Percentiles rank a stretch among this genome's conserved stretches.
These are phyloP conservation scores for Aspergillus sp. DNA, from an alignment of 2,329 filamentous ascomycete genomes.

Conservation along the genomic window DNA sequence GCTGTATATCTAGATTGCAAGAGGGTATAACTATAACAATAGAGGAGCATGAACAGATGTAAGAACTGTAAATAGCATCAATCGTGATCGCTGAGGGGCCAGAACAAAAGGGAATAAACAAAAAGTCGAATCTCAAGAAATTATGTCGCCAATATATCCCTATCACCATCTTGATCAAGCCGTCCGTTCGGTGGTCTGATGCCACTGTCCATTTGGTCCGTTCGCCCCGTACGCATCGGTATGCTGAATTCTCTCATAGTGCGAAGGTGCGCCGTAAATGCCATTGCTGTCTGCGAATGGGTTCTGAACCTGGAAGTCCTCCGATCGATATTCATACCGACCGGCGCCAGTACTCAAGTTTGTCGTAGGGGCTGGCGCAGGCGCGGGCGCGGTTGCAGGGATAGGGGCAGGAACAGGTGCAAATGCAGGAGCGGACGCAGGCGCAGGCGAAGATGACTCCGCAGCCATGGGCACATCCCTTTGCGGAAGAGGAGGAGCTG, in stretches of 20 bases:
- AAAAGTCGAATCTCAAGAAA: background rate
- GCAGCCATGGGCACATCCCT: slow-evolving; percentile 7
- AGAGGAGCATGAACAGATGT: background rate
- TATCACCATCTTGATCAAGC: background rate
- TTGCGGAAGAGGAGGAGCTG: slow-evolving; percentile 11
- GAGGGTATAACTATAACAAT: background rate
- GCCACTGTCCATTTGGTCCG: background rate
- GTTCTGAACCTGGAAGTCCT: slow-evolving; percentile 36
- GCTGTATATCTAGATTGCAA: background rate
- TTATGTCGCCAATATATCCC: background rate
- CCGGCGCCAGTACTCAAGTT: slow-evolving; percentile 3
- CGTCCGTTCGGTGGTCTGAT: background rate
- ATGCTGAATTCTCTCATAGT: background rate
- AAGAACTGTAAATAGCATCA: background rate
- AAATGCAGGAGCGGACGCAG: no score
- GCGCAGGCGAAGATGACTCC: slow-evolving; percentile 8
- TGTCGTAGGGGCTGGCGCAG: slow-evolving; percentile 8
- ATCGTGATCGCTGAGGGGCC: background rate
- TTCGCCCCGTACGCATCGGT: background rate
- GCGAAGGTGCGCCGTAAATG: background rate
- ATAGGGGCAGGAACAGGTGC: background rate
- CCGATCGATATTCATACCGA: slow-evolving; percentile 31
- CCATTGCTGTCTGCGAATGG: slow-evolving; percentile 33
- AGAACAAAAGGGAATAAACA: background rate
- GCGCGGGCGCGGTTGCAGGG: slow-evolving; percentile 2